Evolutionary conservation across 108 stramenopile species (phyloP), one percentile per base, ranked within the genome.

Genomic region (Aureococcus anophagefferens): DNA sequence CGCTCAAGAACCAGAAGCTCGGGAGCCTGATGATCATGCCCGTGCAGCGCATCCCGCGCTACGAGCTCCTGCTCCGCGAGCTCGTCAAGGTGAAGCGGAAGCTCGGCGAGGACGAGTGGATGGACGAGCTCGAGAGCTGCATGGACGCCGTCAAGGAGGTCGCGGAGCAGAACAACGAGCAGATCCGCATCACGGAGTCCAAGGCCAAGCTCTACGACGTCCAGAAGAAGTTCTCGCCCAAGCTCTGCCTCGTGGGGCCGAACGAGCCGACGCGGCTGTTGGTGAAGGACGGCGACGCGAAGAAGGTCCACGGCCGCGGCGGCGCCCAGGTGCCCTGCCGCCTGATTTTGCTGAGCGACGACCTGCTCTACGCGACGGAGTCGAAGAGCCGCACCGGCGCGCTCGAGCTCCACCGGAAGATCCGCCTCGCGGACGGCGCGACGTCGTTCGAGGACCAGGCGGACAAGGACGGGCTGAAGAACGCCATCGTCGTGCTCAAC

Each of bases 41-140:
- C 18, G 73, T 80, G 21, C 80, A 80, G 70, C 34, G 80, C 30
- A 68, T 77, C 29, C 80, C 80, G 31, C 77, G 80, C 31, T 80
- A 80, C 31, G 46, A 66, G 36, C 77, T 78, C 13, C 74, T 78
- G 28, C 69, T 77, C 7, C 62, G 34, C 4, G 65, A 80, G 64
- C 63, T 78, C 17, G 51, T 77, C 5, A 77, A 77, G 34, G 69
- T 66, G 36, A 71, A 69, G 15, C 5, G 5, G 18, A 59, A 72
- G 66, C 25, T 30, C 17, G 67, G 77, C 46, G 68, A 72, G 11
- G 73, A 77, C 30, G 17, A 70, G 37, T 11, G 11, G 7, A 11
- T 11, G 32, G 62, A 46, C 18, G 70, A 36, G 30, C 18, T 70
- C 30, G 29, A 25, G 0, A 9, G 29, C 21, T 46, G 51, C 51